phyloP scores from a whole-genome alignment of 148 eudicot species.

The Suaeda aralocaspica region DNA sequence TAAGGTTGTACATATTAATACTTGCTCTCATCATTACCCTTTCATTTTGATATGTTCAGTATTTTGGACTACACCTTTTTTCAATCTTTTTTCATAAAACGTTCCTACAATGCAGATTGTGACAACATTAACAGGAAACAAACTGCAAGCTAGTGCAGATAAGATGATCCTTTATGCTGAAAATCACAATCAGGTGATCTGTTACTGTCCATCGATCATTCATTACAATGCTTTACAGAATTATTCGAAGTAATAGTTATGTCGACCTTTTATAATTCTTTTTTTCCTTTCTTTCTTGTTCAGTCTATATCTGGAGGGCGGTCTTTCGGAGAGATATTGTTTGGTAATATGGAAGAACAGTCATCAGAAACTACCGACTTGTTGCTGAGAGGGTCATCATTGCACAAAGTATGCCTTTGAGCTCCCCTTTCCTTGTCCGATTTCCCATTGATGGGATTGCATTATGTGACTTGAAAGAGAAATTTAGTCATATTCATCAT shows the following conservation, averaged over 20 bases:
- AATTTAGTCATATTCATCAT: neutral
- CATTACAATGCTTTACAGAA: neutral
- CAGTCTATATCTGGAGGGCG: conserved; percentile 95
- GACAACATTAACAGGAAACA: conserved; percentile 58
- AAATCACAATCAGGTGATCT: conserved; percentile 88
- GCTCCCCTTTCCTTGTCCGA: neutral
- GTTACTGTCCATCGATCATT: neutral
- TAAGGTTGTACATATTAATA: conserved; percentile 50
- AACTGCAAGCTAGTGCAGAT: conserved; percentile 32
- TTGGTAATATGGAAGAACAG: conserved; percentile 37
- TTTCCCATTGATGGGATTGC: neutral
- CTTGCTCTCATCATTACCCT: neutral
- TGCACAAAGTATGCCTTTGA: conserved; percentile 66
- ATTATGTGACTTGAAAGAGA: neutral
- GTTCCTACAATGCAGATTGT: conserved; percentile 54
- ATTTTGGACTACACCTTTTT: neutral
- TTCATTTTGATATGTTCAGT: conserved; percentile 1
- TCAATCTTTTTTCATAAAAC: neutral
- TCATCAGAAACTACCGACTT: conserved; percentile 34
- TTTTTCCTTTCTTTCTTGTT: conserved; percentile 24
- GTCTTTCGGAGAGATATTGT: conserved; percentile 83
- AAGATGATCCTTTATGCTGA: conserved; percentile 92
- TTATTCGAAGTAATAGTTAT: conserved; percentile 4
- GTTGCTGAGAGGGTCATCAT: conserved; percentile 69
- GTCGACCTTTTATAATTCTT: conserved; percentile 1